Percentiles rank a stretch among this genome's conserved stretches.
These are phyloP conservation scores for Fusarium coffeatum DNA, from an alignment of 2,329 filamentous ascomycete species.

Conservation along the genomic window DNA sequence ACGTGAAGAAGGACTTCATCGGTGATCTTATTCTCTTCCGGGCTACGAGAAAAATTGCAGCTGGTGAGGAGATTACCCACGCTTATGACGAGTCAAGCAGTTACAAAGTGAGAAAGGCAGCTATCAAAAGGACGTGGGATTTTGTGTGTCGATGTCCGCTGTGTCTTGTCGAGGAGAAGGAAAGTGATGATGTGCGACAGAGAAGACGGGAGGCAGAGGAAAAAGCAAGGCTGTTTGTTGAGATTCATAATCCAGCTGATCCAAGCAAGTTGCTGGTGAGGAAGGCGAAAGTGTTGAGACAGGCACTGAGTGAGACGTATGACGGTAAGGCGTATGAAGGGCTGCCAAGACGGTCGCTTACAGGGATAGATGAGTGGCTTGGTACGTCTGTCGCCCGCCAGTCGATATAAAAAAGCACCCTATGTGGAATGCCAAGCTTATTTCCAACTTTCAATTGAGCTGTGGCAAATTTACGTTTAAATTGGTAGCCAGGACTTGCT, in stretches of 20 bases:
- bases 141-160: slow-evolving; percentile 54
- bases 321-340: slow-evolving; percentile 42
- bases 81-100: slow-evolving; percentile 48
- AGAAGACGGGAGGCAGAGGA: slow-evolving; percentile 35
- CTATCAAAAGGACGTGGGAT: slow-evolving; percentile 50
- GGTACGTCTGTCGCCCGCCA: not conserved
- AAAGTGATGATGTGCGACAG: slow-evolving; percentile 29
- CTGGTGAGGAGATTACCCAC: slow-evolving; percentile 52
- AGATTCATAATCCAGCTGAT: not conserved
- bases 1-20: slow-evolving; percentile 51
- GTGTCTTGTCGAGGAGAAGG: slow-evolving; percentile 49
- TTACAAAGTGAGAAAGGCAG: slow-evolving; percentile 38
- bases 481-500: too few relatives aligned
- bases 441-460: too few relatives aligned
- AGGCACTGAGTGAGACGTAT: slow-evolving; percentile 46
- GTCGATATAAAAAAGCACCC: too few relatives aligned
- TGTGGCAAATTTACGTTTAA: too few relatives aligned
- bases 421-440: too few relatives aligned
- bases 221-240: slow-evolving; percentile 39
- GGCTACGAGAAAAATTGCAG: slow-evolving; percentile 47
- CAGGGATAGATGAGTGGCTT: slow-evolving; percentile 48
- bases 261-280: slow-evolving; percentile 35
- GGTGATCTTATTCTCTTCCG: slow-evolving; percentile 56
- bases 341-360: slow-evolving; percentile 41
- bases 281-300: slow-evolving; percentile 43